Percentiles rank a stretch among this genome's conserved stretches.
Conservation (phyloP, 306 rosid species). For the Fragaria nilgerrensis region DNA sequence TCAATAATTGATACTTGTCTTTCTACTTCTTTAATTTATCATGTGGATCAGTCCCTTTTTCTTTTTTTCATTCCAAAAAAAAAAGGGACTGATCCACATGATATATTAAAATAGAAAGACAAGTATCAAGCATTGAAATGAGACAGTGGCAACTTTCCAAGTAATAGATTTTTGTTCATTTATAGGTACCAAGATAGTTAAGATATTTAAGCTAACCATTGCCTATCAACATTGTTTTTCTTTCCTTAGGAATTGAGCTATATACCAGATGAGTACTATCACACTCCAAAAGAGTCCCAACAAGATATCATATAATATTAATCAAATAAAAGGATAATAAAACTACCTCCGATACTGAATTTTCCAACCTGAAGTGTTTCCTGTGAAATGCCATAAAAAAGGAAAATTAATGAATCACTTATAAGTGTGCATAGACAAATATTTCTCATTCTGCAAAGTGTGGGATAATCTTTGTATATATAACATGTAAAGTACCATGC, state of each 20-base stretch:
- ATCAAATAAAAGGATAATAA: constrained; percentile 21
- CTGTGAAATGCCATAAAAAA: constrained; percentile 36
- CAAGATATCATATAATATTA: background rate
- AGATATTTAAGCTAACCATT: background rate
- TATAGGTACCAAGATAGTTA: too few species aligned
- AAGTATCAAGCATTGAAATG: background rate
- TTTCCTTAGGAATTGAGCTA: background rate
- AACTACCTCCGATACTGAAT: constrained; percentile 47
- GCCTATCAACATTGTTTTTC: background rate
- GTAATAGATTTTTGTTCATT: too few species aligned
- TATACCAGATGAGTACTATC: background rate
- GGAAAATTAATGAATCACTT: background rate
- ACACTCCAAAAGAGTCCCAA: background rate
- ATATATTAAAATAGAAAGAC: background rate
- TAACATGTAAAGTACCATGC: background rate
- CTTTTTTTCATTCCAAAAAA: too few species aligned
- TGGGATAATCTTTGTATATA: background rate
- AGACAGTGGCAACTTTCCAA: too few species aligned
- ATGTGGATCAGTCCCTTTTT: background rate
- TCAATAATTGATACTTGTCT: background rate
- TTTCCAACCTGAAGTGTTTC: constrained; percentile 35
- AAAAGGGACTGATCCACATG: background rate
- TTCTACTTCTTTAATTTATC: background rate
- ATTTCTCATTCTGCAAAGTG: background rate
- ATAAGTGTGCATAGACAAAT: background rate